Percentiles rank a stretch among this genome's conserved stretches.
Conservation (phyloP, 768 basidiomycete species). For the Boletus pseudo-olivaceus region DNA sequence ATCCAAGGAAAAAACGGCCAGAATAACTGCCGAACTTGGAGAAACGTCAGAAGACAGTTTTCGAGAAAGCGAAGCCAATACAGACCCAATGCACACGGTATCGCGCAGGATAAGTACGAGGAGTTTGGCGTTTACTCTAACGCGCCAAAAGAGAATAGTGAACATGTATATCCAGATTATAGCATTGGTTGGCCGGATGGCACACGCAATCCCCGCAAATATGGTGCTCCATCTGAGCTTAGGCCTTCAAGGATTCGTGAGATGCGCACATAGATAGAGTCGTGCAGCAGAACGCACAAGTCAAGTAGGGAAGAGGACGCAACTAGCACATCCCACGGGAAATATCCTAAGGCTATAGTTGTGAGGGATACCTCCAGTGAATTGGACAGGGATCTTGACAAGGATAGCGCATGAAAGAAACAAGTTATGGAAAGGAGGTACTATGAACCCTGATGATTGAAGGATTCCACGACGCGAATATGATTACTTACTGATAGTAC, state of each 20-base stretch:
- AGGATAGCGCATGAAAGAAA: slow-evolving; percentile 79
- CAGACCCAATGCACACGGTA: slow-evolving; percentile 45
- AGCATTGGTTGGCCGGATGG: slow-evolving; percentile 84
- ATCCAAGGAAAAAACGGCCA: slow-evolving; percentile 51
- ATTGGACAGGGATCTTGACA: slow-evolving; percentile 89
- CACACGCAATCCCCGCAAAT: slow-evolving; percentile 75
- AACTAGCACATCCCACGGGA: slow-evolving; percentile 61
- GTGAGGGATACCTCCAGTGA: slow-evolving; percentile 88
- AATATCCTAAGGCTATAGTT: slow-evolving; percentile 69
- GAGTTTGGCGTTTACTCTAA: slow-evolving; percentile 36
- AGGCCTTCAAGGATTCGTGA: slow-evolving; percentile 33
- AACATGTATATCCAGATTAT: slow-evolving; percentile 82
- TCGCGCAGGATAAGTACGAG: slow-evolving; percentile 38
- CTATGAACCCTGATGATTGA: slow-evolving; percentile 37
- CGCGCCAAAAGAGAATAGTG: slow-evolving; percentile 50
- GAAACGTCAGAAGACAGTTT: slow-evolving; percentile 10
- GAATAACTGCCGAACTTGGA: slow-evolving; percentile 18
- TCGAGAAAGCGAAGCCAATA: neutral
- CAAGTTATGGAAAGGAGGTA: slow-evolving; percentile 77
- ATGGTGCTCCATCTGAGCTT: slow-evolving; percentile 37
- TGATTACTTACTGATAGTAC: slow-evolving; percentile 57
- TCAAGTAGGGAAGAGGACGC: slow-evolving; percentile 23
- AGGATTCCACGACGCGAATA: neutral
- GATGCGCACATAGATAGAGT: slow-evolving; percentile 13
- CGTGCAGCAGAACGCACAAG: slow-evolving; percentile 11